phyloP scores from a whole-genome alignment of 139 green algal species.

The Ostreobium quekettii region DNA sequence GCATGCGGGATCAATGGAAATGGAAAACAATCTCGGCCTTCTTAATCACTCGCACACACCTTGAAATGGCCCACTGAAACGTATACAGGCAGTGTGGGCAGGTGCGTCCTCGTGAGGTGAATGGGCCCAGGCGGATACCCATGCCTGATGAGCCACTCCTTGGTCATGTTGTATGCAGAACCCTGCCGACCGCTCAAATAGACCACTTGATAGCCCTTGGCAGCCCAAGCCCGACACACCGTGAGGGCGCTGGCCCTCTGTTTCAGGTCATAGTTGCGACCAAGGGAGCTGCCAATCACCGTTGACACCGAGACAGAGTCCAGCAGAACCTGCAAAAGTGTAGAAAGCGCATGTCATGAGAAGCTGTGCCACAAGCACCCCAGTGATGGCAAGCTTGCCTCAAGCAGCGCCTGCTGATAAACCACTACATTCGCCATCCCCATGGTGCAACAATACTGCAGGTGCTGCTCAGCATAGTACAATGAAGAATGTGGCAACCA shows the following conservation, averaged over 20 bases:
- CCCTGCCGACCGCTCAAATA: constrained; percentile 20
- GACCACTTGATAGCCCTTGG: constrained; percentile 34
- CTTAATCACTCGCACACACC: constrained; percentile 14
- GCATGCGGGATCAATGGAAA: too few relatives aligned
- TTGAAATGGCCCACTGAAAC: constrained; percentile 33
- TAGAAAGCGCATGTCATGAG: too few relatives aligned
- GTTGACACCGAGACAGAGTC: constrained; percentile 24
- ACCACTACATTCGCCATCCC: too few relatives aligned
- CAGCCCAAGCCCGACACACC: constrained; percentile 27
- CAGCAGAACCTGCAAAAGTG: too few relatives aligned
- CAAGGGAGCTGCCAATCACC: constrained; percentile 9
- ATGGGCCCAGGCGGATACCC: constrained; percentile 29
- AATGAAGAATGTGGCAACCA: too few relatives aligned
- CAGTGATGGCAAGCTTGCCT: too few relatives aligned
- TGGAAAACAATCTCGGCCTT: too few relatives aligned
- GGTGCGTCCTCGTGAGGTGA: constrained; percentile 26
- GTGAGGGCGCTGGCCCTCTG: constrained; percentile 12
- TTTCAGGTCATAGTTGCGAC: constrained; percentile 27
- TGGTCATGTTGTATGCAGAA: constrained; percentile 31
- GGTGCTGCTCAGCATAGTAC: too few relatives aligned
- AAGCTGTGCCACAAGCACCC: too few relatives aligned
- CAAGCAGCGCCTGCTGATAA: too few relatives aligned
- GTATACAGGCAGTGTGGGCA: constrained; percentile 30
- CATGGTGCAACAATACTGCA: too few relatives aligned
- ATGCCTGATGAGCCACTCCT: constrained; percentile 27